Evolutionary conservation across 345 rosid species (phyloP), one percentile per base, ranked within the genome.

Genomic region (Salix koriyanagi): DNA sequence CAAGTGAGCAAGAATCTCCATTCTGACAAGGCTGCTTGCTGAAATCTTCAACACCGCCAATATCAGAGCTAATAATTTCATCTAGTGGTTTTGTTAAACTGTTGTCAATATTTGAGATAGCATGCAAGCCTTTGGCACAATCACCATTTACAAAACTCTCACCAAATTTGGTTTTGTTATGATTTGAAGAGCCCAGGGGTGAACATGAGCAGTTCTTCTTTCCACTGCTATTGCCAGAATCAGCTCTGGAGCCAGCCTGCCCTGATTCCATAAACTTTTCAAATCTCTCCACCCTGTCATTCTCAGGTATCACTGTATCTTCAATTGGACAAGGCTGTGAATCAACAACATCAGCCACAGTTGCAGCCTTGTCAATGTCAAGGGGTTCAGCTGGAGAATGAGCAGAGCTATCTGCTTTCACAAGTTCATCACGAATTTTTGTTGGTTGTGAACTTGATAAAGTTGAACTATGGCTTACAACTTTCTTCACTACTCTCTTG

Each of bases 401-500:
- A 70, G 79, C 66, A 73, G 75, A 64, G 54, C 70, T 32, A 79
- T 62, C 84, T 67, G 62, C 70, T 78, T 70, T 76, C n/a, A 77
- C 64, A 58, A 69, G 28, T 71, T 62, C 79, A 61, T 67, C 79
- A 64, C 41, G 21, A 25, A 41, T 76, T 70, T 76, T 76, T 37
- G 61, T 70, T 74, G 75, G 79, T 76, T 78, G 82, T 64, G 75
- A 62, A 70, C 50, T 32, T 14, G 85, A 72, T 69, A 73, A 77
- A 65, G 52, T 65, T 21, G 42, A 65, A 36, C 37, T 60, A 75
- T 83, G 76, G 61, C 74, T 74, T 12, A 30, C 77, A 37, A 65
- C 82, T 80, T 80, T 87, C 78, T 79, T 87, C 67, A 77, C 80
- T n/a, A 80, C 60, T 78, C 69, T 84, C 86, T 87, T 91, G 79